Evolutionary conservation across 495 filamentous ascomycete genomes (phyloP).

Genomic region (Friedmanniomyces simplex): DNA sequence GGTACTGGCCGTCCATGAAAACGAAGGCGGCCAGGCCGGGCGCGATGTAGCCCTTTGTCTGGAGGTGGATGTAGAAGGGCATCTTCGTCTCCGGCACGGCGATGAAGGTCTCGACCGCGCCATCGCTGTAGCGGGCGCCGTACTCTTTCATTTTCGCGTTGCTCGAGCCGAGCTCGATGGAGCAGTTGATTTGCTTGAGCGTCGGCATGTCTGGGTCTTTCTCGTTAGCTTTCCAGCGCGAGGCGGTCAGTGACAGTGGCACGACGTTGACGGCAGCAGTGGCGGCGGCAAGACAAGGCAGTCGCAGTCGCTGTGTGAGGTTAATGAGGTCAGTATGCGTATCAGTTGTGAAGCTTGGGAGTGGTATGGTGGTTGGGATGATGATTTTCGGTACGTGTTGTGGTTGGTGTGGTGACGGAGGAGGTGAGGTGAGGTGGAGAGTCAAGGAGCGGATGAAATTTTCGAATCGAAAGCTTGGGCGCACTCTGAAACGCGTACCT

Average conservation of each 20-base stretch:
- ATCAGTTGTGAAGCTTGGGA: too few relatives aligned
- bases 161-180: constrained; percentile 31
- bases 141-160: constrained; percentile 34
- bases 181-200: constrained; percentile 37
- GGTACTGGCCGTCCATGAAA: constrained; percentile 41
- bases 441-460: too few relatives aligned
- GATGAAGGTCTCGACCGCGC: constrained; percentile 37
- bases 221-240: background rate
- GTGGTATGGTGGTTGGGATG: too few relatives aligned
- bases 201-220: constrained; percentile 34
- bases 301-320: background rate
- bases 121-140: constrained; percentile 35
- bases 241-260: background rate
- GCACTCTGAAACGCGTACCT: too few relatives aligned
- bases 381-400: too few relatives aligned
- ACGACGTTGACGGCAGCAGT: background rate
- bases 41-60: constrained; percentile 35
- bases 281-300: background rate
- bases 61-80: constrained; percentile 35
- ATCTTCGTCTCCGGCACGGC: constrained; percentile 29
- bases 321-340: background rate
- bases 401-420: too few relatives aligned
- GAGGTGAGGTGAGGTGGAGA: too few relatives aligned
- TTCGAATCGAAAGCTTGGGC: too few relatives aligned
- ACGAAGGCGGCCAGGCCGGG: constrained; percentile 40